Evolutionary conservation across 305 asterid species (phyloP).

Genomic region (Solanum hybrid): DNA sequence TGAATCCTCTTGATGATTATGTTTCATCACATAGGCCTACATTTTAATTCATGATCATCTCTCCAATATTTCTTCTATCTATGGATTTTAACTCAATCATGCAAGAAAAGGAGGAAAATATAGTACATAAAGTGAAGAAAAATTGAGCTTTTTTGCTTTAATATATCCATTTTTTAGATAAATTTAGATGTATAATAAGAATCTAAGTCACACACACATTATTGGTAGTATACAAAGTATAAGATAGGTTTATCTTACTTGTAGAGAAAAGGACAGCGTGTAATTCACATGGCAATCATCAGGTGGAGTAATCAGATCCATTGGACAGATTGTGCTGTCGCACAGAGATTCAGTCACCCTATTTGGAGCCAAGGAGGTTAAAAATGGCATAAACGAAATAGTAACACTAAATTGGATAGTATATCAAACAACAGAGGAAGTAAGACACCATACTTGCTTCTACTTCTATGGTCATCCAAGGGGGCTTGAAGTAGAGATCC

Average conservation of each 20-base stretch:
- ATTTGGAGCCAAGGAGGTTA: slow-evolving; percentile 18
- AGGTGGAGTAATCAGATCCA: slow-evolving; percentile 86
- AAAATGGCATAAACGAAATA: slow-evolving; percentile 9
- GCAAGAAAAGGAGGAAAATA: not conserved
- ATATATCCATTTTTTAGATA: not conserved
- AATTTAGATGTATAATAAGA: not conserved
- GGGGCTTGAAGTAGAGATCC: slow-evolving; percentile 98
- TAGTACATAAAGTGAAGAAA: not conserved
- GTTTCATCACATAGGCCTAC: not conserved
- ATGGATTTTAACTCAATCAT: not conserved
- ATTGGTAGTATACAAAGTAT: slow-evolving; percentile 6
- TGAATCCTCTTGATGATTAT: not conserved
- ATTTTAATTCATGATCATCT: not conserved
- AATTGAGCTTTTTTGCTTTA: not conserved
- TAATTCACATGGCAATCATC: slow-evolving; percentile 98
- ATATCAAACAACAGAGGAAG: not conserved
- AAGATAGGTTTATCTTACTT: slow-evolving; percentile 46
- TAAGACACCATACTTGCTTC: slow-evolving; percentile 48
- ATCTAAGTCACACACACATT: not conserved
- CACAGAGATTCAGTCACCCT: slow-evolving; percentile 89
- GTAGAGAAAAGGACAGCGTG: slow-evolving; percentile 83
- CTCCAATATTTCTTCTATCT: not conserved
- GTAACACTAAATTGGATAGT: not conserved
- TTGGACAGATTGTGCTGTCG: slow-evolving; percentile 72
- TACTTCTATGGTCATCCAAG: slow-evolving; percentile 66